A percentile compares a stretch with the other conserved stretches of the same genome.
Conservation (phyloP, 2,329 filamentous ascomycete genomes). For the Penicillium sp. region DNA sequence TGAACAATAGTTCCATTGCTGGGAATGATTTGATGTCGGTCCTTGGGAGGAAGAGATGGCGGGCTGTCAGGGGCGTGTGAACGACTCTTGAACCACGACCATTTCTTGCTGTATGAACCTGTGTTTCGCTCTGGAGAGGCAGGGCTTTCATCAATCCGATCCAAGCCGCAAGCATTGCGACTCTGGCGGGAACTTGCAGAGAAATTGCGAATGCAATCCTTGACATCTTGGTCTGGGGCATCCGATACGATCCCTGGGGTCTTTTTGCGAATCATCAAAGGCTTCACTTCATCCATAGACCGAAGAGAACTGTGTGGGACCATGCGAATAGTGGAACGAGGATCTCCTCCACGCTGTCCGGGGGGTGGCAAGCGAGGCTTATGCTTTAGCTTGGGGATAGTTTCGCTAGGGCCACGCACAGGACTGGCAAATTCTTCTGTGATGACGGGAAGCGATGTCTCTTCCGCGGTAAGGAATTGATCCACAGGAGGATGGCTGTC, state of each 20-base stretch:
- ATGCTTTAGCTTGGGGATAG: conserved; percentile 15
- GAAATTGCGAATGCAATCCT: conserved; percentile 8
- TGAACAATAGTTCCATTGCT: conserved; percentile 34
- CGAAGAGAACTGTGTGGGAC: conserved; percentile 58
- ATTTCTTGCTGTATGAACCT: conserved; percentile 45
- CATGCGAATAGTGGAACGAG: conserved; percentile 57
- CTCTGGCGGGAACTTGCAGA: conserved; percentile 31
- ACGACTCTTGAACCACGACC: conserved; percentile 51
- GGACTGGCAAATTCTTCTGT: conserved; percentile 50
- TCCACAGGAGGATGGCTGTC: conserved; percentile 10
- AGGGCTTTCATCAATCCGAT: conserved; percentile 49
- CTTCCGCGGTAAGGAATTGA: conserved; percentile 24
- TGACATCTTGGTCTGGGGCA: not conserved
- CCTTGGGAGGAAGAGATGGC: conserved; percentile 24
- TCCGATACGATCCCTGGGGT: conserved; percentile 8
- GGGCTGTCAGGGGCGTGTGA: conserved; percentile 31
- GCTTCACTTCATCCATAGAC: conserved; percentile 51
- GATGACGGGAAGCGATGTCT: conserved; percentile 53
- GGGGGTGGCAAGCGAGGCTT: conserved; percentile 10
- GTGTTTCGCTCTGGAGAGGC: conserved; percentile 34
- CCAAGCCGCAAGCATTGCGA: conserved; percentile 38
- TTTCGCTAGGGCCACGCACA: conserved; percentile 10
- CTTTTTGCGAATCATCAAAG: conserved; percentile 61
- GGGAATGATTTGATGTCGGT: conserved; percentile 27
- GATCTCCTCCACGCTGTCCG: conserved; percentile 27